Evolutionary conservation across 1,284 basidiomycete genomes (phyloP), one percentile per base, ranked within the genome.

Genomic region (Ustilago xerochloae): DNA sequence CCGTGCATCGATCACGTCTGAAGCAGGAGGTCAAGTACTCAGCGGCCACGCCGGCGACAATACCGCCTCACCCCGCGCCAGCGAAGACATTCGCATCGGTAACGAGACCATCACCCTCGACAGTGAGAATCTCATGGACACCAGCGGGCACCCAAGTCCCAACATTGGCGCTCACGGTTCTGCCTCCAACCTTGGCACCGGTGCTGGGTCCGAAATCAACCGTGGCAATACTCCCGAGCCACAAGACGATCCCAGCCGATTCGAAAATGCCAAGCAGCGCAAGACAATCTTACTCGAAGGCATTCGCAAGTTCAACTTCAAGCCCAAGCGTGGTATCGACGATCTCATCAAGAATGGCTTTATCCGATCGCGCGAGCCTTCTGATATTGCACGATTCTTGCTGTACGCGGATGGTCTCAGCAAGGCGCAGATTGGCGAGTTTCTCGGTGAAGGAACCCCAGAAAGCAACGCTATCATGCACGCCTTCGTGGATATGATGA

Each of bases 231-330:
- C 53, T 16, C 68, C 62, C 36, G 69, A 64, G 36, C 61, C 53
- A 13, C 62, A 86, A 53, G 97, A 99, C 82, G 97, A 99, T 83
- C 96, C 96, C 0, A 91, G 88, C 35, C 90, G 90, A 82, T 98
- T 99, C 78, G 97, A 99, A 86, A 95, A 89, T 75, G 97, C 94
- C 29, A 99, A 97, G 85, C 92, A 94, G 85, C 92, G 94, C 86
- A 99, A 99, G 87, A 99, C 93, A 33, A 94, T 92, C 1, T 86
- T 99, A 29, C 86, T 97, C 46, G 97, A 99, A 83, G 97, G 96
- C 29, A 93, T 99, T 84, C 94, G 92, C 85, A 94, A 94, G 85
- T 99, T 99, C 87, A 99, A 99, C 86, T 95, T 92, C 87, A 99
- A 98, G 86, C 95, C 97, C 12, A 82, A 82, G 54, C 74, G 94